phyloP scores from a whole-genome alignment of 306 rosid species.

The Malus orientalis region DNA sequence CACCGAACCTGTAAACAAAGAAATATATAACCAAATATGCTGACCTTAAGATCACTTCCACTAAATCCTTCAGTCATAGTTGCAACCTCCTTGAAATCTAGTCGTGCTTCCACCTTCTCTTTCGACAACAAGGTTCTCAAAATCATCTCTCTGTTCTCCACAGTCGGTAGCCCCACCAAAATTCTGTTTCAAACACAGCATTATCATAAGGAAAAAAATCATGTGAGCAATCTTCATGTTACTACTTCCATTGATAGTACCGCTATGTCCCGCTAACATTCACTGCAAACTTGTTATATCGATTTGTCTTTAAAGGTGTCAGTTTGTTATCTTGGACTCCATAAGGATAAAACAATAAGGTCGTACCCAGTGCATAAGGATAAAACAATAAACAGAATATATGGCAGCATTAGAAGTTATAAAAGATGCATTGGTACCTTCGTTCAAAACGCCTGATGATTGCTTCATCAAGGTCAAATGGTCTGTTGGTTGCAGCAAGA shows the following conservation, averaged over 20 bases:
- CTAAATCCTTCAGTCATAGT: constrained; percentile 81
- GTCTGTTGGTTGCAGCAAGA: constrained; percentile 97
- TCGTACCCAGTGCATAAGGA: background rate
- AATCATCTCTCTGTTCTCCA: constrained; percentile 81
- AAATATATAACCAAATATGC: background rate
- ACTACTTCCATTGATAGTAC: background rate
- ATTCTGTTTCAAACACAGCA: constrained; percentile 46
- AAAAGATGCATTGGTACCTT: constrained; percentile 37
- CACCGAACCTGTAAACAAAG: background rate
- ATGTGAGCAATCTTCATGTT: background rate
- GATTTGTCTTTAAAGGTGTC: background rate
- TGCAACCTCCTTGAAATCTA: constrained; percentile 71
- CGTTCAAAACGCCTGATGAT: constrained; percentile 91
- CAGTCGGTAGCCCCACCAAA: constrained; percentile 83
- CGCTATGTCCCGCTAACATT: background rate
- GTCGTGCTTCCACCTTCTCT: constrained; percentile 54
- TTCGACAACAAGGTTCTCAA: constrained; percentile 60
- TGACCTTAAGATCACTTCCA: constrained; percentile 95
- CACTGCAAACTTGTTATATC: background rate
- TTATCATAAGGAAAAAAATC: background rate
- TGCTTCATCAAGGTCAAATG: constrained; percentile 96
- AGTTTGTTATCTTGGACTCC: background rate
- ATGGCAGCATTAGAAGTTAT: background rate
- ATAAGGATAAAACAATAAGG: background rate
- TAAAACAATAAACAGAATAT: background rate